Conservation (phyloP, 164 flowering plant genomes). For the Vitis rupestris region DNA sequence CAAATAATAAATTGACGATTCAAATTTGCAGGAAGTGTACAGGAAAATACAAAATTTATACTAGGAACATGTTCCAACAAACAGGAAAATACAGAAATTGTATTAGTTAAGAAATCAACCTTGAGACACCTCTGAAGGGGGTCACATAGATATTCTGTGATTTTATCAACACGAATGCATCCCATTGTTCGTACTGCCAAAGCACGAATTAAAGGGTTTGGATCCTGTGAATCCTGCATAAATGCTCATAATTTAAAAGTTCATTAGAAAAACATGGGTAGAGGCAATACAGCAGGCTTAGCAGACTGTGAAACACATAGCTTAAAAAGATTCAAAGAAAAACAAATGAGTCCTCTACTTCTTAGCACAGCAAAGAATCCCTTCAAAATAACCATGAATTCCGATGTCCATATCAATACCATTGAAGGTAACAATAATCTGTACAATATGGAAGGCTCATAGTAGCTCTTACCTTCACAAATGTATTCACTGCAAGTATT, state of each 20-base stretch:
- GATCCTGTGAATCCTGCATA: slow-evolving; percentile 97
- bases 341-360: no score
- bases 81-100: background rate
- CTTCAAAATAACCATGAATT: background rate
- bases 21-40: background rate
- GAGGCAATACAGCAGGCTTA: background rate
- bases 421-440: background rate
- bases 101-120: slow-evolving; percentile 36
- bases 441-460: background rate
- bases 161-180: slow-evolving; percentile 99
- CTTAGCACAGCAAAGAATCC: no score
- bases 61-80: slow-evolving; percentile 4
- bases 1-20: slow-evolving; percentile 3
- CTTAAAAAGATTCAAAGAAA: no score
- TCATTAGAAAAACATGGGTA: background rate
- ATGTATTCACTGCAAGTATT: slow-evolving; percentile 96
- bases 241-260: slow-evolving; percentile 1
- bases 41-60: no score
- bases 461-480: slow-evolving; percentile 75
- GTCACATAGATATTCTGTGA: slow-evolving; percentile 97
- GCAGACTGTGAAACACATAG: no score
- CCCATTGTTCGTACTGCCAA: slow-evolving; percentile 99
- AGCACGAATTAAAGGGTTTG: slow-evolving; percentile 97
- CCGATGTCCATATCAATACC: background rate
- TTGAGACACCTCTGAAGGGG: slow-evolving; percentile 98